Conservation (phyloP, 345 rosid species). For the Arabis hirsuta region DNA sequence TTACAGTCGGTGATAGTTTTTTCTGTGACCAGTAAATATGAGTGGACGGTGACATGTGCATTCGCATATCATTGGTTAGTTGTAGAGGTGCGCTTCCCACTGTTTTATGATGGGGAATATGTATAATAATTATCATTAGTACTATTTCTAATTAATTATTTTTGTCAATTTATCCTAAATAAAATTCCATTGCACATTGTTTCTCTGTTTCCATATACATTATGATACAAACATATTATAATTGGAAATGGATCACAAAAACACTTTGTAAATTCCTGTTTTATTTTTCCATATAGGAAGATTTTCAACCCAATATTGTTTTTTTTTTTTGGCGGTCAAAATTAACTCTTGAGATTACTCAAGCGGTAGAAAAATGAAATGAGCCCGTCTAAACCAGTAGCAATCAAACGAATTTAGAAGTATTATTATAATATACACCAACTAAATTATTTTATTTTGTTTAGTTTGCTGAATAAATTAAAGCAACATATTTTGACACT, state of each 20-base stretch:
- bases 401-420: neutral
- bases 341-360: constrained; percentile 12
- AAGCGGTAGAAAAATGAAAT: constrained; percentile 15
- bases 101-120: constrained; percentile 29
- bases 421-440: neutral
- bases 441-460: neutral
- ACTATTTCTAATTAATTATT: neutral
- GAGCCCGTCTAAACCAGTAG: constrained; percentile 7
- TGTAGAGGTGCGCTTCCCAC: constrained; percentile 42
- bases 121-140: constrained; percentile 31
- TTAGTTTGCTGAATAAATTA: neutral
- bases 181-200: constrained; percentile 12
- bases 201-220: neutral
- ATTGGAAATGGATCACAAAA: neutral
- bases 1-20: constrained; percentile 36
- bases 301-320: neutral
- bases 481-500: neutral
- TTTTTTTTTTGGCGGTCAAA: neutral
- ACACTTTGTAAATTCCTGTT: neutral
- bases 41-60: constrained; percentile 23
- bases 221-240: neutral
- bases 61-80: constrained; percentile 30
- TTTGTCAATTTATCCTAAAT: constrained; percentile 1
- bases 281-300: neutral
- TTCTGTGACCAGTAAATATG: neutral